phyloP scores from a whole-genome alignment of 345 rosid species.

The Litchi chinensis region DNA sequence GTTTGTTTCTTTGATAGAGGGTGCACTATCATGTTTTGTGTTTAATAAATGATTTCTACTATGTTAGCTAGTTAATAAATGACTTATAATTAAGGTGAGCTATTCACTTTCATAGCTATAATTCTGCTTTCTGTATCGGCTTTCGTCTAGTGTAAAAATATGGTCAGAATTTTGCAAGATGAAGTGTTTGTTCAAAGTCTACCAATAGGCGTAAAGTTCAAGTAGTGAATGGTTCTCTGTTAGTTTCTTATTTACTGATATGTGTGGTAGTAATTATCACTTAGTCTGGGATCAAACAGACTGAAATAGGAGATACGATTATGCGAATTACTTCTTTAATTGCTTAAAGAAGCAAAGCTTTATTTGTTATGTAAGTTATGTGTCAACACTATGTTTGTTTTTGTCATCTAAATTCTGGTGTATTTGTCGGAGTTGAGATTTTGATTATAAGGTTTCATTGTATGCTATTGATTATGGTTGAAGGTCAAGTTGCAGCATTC shows the following conservation, averaged over 20 bases:
- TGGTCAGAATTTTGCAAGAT: not conserved
- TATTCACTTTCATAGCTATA: not conserved
- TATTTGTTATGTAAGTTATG: not conserved
- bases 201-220: not conserved
- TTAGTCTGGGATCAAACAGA: not conserved
- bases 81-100: not conserved
- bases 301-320: not conserved
- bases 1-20: not conserved
- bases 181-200: not conserved
- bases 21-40: not conserved
- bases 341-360: not conserved
- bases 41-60: not conserved
- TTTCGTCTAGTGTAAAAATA: not conserved
- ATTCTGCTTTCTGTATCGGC: not conserved
- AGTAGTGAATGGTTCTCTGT: not conserved
- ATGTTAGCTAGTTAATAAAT: not conserved
- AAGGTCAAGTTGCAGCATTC: not conserved
- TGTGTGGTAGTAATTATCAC: no score
- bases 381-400: not conserved
- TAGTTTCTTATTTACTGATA: not conserved
- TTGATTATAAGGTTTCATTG: not conserved
- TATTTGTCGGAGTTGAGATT: not conserved
- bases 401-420: constrained; percentile 6
- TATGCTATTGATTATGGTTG: not conserved
- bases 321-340: not conserved